Evolutionary conservation across 257 asterid genomes (phyloP).

Genomic region (Euphrasia confusa): DNA sequence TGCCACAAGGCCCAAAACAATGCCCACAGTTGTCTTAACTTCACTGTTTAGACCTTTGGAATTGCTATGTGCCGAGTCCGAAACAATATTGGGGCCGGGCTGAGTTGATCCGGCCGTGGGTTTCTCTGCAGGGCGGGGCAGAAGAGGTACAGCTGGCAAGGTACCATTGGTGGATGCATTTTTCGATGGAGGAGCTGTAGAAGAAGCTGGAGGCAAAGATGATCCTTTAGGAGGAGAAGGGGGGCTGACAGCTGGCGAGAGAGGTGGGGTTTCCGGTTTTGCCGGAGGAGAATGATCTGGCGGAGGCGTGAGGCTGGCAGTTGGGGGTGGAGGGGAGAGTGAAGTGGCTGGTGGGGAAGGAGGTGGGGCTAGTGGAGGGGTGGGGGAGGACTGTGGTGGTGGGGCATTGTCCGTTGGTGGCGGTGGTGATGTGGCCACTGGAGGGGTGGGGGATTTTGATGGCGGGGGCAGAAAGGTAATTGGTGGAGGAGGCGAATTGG

Average conservation of each 20-base stretch:
- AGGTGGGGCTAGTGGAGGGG: slow-evolving; percentile 37
- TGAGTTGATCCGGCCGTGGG: slow-evolving; percentile 60
- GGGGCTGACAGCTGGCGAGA: slow-evolving; percentile 31
- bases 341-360: slow-evolving; percentile 39
- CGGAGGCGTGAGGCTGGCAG: slow-evolving; percentile 42
- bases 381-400: slow-evolving; percentile 43
- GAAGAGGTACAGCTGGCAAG: slow-evolving; percentile 32
- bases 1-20: slow-evolving; percentile 55
- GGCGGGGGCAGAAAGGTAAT: slow-evolving; percentile 26
- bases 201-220: slow-evolving; percentile 30
- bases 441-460: slow-evolving; percentile 35
- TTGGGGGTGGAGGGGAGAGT: slow-evolving; percentile 41
- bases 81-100: slow-evolving; percentile 35
- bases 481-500: slow-evolving; percentile 12
- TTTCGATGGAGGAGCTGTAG: slow-evolving; percentile 37
- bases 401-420: slow-evolving; percentile 27
- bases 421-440: slow-evolving; percentile 30
- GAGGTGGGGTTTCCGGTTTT: slow-evolving; percentile 34
- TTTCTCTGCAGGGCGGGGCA: slow-evolving; percentile 44
- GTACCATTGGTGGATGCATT: slow-evolving; percentile 32
- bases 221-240: slow-evolving; percentile 31
- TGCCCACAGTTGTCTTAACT: slow-evolving; percentile 50
- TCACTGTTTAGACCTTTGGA: slow-evolving; percentile 40
- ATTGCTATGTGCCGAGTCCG: slow-evolving; percentile 33
- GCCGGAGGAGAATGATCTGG: slow-evolving; percentile 51